Base-by-base conservation (phyloP, 164 flowering plant species). In the Magnolia changhungtana region DNA sequence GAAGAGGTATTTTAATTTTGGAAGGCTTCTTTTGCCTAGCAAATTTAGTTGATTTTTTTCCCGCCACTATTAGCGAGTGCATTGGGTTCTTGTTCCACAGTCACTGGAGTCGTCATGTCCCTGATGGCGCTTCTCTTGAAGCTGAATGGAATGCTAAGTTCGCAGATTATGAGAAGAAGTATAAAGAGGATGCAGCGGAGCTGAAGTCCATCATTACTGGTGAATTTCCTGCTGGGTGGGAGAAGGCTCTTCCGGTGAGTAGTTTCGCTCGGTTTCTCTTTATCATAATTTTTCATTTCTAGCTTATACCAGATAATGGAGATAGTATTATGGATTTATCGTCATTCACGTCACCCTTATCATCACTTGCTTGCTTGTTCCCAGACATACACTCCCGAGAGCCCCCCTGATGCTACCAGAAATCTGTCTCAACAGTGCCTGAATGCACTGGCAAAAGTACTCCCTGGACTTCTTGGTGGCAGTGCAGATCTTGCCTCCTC, bases 401-500 rank as follows among this genome's bases (percentile, higher is more conserved):
- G 82, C 80, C 90, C 99, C 52, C 91, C 88, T 49, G 98, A 94
- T 81, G 97, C 99, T 31, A 96, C 99, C 67, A 86, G 99, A 81
- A 94, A 90, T 83, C 87, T 92, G 6, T 96, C 99, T 72, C 98
- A 94, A 58, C 76, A 71, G 76, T 78, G 81, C 76, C 92, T 96
- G 14, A 96, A 96, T 83, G 99, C 98, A 23, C 97, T 96, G 76
- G 98, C 93, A 4, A 84, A 81, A 61, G 95, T 88, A 66, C 87
- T 96, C 31, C 99, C 99, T 27, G 98, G 98, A 61, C 84, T 96
- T 51, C 82, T 96, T 52, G 99, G 99, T 84, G 99, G 99, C 21
- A 94, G 98, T 85, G 99, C 99, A 10, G 99, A 96, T 80, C 98
- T 96, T 76, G 98, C 99, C 71, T 92, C 97, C 77, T 96, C 99